phyloP scores from a whole-genome alignment of 345 rosid species.

The Salix suchowensis region DNA sequence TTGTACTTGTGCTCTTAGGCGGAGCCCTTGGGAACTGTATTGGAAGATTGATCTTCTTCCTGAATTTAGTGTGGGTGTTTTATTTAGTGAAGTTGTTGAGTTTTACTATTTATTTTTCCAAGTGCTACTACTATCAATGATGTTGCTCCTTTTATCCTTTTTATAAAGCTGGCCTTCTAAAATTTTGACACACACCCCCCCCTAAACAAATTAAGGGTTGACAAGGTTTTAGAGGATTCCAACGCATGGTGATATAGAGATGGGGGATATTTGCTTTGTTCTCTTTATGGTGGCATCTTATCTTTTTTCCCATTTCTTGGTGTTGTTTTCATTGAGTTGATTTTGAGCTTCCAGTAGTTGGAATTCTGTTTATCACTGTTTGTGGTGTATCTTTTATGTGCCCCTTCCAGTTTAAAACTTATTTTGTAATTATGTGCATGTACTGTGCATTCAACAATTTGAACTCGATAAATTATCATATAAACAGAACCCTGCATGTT shows the following conservation, averaged over 20 bases:
- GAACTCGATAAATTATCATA: background rate
- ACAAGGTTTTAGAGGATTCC: background rate
- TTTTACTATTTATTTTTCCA: background rate
- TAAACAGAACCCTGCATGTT: background rate
- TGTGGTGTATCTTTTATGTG: background rate
- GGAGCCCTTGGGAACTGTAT: background rate
- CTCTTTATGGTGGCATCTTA: background rate
- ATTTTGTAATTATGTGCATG: background rate
- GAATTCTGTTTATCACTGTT: background rate
- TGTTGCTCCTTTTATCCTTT: background rate
- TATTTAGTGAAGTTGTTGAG: background rate
- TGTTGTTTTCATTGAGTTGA: background rate
- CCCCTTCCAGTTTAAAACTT: background rate
- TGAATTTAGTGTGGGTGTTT: background rate
- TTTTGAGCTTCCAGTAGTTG: background rate
- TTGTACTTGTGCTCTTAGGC: background rate
- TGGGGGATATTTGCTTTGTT: background rate
- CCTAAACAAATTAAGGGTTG: background rate
- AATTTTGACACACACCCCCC: background rate
- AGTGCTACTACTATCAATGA: background rate
- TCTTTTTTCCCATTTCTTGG: background rate
- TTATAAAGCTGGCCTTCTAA: background rate
- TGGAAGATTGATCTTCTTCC: background rate
- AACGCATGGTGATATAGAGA: background rate
- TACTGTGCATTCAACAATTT: background rate